These are phyloP conservation scores for Prunus kanzakura DNA, from an alignment of 306 rosid species.

Conservation along the genomic window DNA sequence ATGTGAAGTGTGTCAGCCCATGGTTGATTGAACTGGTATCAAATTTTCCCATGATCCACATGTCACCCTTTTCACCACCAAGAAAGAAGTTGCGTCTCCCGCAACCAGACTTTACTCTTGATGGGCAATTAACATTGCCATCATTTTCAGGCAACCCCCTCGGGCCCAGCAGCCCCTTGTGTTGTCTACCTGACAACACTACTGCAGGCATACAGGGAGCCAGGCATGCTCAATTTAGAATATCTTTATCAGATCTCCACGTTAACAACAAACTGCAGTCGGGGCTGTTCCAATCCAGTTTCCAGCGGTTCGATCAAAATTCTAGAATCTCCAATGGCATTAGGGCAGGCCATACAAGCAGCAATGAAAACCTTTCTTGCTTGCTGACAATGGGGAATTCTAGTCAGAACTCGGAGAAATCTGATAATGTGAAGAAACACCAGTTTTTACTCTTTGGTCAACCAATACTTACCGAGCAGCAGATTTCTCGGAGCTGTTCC, in stretches of 20 bases:
- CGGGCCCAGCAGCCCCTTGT: slow-evolving; percentile 75
- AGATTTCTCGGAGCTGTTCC: slow-evolving; percentile 53
- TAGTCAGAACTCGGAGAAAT: slow-evolving; percentile 56
- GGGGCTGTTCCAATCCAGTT: slow-evolving; percentile 61
- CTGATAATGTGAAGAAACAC: slow-evolving; percentile 67
- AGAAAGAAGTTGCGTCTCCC: slow-evolving; percentile 82
- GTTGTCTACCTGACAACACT: slow-evolving; percentile 79
- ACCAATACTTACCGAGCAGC: slow-evolving; percentile 94
- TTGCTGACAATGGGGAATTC: slow-evolving; percentile 71
- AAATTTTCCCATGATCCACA: slow-evolving; percentile 59
- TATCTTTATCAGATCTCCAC: slow-evolving; percentile 78
- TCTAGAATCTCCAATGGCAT: slow-evolving; percentile 45
- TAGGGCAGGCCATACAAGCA: slow-evolving; percentile 35
- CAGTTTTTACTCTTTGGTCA: slow-evolving; percentile 91
- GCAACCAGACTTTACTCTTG: slow-evolving; percentile 55
- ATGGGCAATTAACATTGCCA: slow-evolving; percentile 58
- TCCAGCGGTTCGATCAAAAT: slow-evolving; percentile 42
- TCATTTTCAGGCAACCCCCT: slow-evolving; percentile 73
- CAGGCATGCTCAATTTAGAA: slow-evolving; percentile 99
- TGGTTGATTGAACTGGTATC: slow-evolving; percentile 92
- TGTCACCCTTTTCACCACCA: slow-evolving; percentile 70
- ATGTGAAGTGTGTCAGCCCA: slow-evolving; percentile 95
- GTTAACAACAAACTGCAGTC: slow-evolving; percentile 60
- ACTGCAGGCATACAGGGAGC: slow-evolving; percentile 99
- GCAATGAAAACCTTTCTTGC: slow-evolving; percentile 55